These are phyloP conservation scores for Mycena crocata DNA, from an alignment of 768 basidiomycete genomes.

Conservation along the genomic window DNA sequence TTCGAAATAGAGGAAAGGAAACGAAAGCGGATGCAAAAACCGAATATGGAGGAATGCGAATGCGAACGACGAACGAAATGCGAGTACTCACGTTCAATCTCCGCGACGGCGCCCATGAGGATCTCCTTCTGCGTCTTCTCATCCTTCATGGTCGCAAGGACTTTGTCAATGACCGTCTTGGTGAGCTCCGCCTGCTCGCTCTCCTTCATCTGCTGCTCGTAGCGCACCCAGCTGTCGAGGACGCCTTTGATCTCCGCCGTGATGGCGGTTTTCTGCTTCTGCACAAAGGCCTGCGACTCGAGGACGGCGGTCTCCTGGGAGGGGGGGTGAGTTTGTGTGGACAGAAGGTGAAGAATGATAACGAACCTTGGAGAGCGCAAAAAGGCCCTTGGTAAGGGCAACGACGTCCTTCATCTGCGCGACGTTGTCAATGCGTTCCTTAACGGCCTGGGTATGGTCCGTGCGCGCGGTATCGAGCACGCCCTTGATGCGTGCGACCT, in stretches of 20 bases:
- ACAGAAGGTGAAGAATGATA: neutral
- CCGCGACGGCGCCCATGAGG: slow-evolving; percentile 79
- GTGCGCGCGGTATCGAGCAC: slow-evolving; percentile 85
- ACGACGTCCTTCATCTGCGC: slow-evolving; percentile 97
- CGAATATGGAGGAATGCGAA: too few relatives aligned
- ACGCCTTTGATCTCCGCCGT: slow-evolving; percentile 93
- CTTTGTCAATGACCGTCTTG: slow-evolving; percentile 88
- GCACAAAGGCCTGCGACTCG: slow-evolving; percentile 90
- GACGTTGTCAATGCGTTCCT: slow-evolving; percentile 92
- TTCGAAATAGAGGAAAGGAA: slow-evolving; percentile 11
- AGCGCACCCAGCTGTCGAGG: slow-evolving; percentile 98
- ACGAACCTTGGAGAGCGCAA: slow-evolving; percentile 85
- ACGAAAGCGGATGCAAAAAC: too few relatives aligned
- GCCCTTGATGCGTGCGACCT: slow-evolving; percentile 85
- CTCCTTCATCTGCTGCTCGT: slow-evolving; percentile 97
- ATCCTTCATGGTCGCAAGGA: slow-evolving; percentile 83
- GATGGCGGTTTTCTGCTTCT: slow-evolving; percentile 88
- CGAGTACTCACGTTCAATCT: slow-evolving; percentile 97
- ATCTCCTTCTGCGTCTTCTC: slow-evolving; percentile 92
- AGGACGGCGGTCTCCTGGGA: slow-evolving; percentile 91
- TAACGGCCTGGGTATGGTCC: slow-evolving; percentile 93
- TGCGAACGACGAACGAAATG: slow-evolving; percentile 6
- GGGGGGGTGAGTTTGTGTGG: neutral
- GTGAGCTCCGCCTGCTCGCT: slow-evolving; percentile 94
- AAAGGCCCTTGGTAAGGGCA: slow-evolving; percentile 89